Conservation (phyloP, 2,329 filamentous ascomycete species). For the Aspergillus carbonarius region DNA sequence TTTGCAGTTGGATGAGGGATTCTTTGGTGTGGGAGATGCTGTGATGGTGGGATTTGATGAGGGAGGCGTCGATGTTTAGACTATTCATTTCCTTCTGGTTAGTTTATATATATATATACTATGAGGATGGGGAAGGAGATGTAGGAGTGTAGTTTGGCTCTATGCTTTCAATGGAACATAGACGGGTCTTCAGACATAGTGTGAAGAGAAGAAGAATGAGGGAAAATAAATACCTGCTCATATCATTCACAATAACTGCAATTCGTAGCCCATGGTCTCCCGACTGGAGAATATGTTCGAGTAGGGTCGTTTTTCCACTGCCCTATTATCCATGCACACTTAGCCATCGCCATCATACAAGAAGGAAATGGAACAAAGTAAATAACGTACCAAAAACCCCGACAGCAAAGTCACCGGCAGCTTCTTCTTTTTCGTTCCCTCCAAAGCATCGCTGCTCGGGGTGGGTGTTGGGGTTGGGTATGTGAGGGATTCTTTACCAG, state of each 20-base stretch:
- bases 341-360: no score
- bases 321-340: constrained; percentile 45
- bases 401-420: constrained; percentile 62
- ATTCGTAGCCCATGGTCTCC: constrained; percentile 65
- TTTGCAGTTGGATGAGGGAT: constrained; percentile 67
- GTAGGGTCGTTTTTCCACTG: constrained; percentile 68
- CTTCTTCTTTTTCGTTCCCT: constrained; percentile 7
- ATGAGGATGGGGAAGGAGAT: no score
- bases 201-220: not conserved
- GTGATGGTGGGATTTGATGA: constrained; percentile 54
- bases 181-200: no score
- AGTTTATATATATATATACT: no score
- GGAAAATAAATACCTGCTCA: constrained; percentile 53
- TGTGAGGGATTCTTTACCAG: constrained; percentile 10
- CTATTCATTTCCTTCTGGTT: constrained; percentile 32
- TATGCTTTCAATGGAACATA: no score
- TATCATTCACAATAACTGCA: constrained; percentile 72
- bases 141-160: no score
- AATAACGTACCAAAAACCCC: constrained; percentile 53
- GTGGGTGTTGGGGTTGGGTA: not conserved
- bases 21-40: constrained; percentile 60
- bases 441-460: not conserved
- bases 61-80: constrained; percentile 64
- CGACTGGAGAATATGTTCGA: constrained; percentile 66
- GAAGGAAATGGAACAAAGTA: not conserved